Conservation (phyloP, 805 yeast genomes). For the Metschnikowia dekortorum region DNA sequence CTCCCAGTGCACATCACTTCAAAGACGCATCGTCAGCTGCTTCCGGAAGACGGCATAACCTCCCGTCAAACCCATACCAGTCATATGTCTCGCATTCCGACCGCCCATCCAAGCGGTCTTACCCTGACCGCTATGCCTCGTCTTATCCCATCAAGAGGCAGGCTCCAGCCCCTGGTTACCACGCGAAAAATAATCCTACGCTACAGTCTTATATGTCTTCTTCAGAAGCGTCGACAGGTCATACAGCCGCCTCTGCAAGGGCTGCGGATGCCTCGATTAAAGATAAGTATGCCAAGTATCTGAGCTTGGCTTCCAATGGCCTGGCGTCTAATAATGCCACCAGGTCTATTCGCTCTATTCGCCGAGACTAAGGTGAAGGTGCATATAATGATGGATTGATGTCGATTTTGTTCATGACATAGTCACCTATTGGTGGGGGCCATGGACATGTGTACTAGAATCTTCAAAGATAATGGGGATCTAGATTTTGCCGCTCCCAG, state of each 20-base stretch:
- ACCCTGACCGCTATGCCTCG: slow-evolving; percentile 9
- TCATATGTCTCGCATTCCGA: slow-evolving; percentile 2
- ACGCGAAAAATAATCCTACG: not conserved
- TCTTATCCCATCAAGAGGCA: slow-evolving; percentile 8
- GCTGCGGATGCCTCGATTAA: slow-evolving; percentile 16
- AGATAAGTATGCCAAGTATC: slow-evolving; percentile 25
- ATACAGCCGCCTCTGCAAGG: slow-evolving; percentile 5
- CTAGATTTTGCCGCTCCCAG: slow-evolving; percentile 7
- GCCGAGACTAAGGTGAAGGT: slow-evolving; percentile 1
- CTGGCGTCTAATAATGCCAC: not conserved
- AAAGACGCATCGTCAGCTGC: slow-evolving; percentile 37
- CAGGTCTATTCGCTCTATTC: slow-evolving; percentile 15
- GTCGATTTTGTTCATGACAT: not conserved
- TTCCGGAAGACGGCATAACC: slow-evolving; percentile 18
- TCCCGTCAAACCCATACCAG: slow-evolving; percentile 16
- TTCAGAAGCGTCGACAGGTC: not conserved
- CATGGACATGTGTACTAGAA: not conserved
- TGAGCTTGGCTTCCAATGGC: slow-evolving; percentile 3
- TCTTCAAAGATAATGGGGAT: not conserved
- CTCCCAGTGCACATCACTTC: slow-evolving; percentile 20
- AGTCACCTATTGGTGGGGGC: no score
- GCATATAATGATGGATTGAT: not conserved
- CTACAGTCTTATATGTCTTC: not conserved
- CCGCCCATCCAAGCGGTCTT: slow-evolving; percentile 10
- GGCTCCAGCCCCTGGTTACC: slow-evolving; percentile 3